These are phyloP conservation scores for Mimosa pudica DNA, from an alignment of 306 rosid species.

Conservation along the genomic window DNA sequence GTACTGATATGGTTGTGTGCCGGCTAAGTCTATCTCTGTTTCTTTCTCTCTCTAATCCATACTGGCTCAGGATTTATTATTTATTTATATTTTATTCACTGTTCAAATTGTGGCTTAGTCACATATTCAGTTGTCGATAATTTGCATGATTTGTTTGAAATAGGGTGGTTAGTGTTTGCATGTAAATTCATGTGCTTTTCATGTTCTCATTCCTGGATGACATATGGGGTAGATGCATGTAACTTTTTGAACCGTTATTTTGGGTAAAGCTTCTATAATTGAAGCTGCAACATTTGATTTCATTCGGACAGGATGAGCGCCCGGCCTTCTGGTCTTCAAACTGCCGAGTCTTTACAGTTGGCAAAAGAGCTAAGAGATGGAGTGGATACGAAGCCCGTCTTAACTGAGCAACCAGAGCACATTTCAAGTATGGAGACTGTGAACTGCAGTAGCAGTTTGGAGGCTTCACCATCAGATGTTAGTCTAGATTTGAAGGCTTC, in stretches of 20 bases:
- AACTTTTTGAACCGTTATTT: neutral
- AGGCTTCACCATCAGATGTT: conserved; percentile 36
- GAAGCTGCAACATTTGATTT: conserved; percentile 26
- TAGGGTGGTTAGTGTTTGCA: neutral
- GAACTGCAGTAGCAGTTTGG: conserved; percentile 27
- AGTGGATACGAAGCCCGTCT: conserved; percentile 39
- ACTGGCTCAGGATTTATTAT: neutral
- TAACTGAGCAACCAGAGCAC: conserved; percentile 48
- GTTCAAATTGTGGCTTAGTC: neutral
- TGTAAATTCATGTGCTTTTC: neutral
- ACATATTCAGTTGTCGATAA: conserved; percentile 5
- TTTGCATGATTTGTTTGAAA: conserved; percentile 27
- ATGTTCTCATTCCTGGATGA: neutral
- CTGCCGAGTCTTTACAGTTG: conserved; percentile 48
- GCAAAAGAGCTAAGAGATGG: conserved; percentile 36
- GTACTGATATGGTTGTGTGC: conserved; percentile 41
- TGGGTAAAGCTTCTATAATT: neutral
- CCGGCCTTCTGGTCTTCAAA: conserved; percentile 61
- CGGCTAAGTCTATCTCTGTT: conserved; percentile 16
- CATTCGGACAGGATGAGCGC: conserved; percentile 60
- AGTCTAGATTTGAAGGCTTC: conserved; percentile 40
- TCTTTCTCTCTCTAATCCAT: neutral
- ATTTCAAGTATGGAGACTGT: conserved; percentile 33
- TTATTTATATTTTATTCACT: too few relatives aligned
- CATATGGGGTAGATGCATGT: conserved; percentile 12